These are phyloP conservation scores for Phytophthora syringae DNA, from an alignment of 352 stramenopile species.

Conservation along the genomic window DNA sequence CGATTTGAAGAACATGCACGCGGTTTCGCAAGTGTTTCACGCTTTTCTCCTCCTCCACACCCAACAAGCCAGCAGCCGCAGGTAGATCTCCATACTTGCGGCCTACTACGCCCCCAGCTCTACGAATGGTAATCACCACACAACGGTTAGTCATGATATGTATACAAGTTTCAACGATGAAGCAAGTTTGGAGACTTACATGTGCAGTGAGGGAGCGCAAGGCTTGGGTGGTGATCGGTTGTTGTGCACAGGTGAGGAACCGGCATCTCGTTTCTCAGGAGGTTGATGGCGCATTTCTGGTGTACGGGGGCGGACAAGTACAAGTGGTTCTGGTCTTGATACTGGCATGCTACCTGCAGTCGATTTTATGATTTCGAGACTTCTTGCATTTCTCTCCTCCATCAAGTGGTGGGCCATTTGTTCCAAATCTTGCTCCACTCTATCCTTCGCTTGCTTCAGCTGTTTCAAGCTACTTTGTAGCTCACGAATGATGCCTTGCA, in stretches of 20 bases:
- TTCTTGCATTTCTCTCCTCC: slow-evolving; percentile 67
- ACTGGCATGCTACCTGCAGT: slow-evolving; percentile 12
- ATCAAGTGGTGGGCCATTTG: slow-evolving; percentile 68
- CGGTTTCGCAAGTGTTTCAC: slow-evolving; percentile 75
- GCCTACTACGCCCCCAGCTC: slow-evolving; percentile 35
- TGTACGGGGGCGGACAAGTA: slow-evolving; percentile 16
- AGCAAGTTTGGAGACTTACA: slow-evolving; percentile 20
- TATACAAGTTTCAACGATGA: neutral
- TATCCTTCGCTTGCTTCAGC: slow-evolving; percentile 79
- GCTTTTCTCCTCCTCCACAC: slow-evolving; percentile 33
- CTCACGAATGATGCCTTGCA: slow-evolving; percentile 81
- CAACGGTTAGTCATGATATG: slow-evolving; percentile 4
- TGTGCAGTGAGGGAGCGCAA: slow-evolving; percentile 5
- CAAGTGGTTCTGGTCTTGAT: slow-evolving; percentile 20
- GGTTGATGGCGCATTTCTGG: slow-evolving; percentile 10
- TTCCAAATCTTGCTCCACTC: slow-evolving; percentile 66
- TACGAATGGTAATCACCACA: slow-evolving; percentile 22
- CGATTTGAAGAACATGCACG: slow-evolving; percentile 90
- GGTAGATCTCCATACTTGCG: slow-evolving; percentile 44
- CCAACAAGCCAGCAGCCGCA: slow-evolving; percentile 18
- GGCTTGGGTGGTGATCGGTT: slow-evolving; percentile 7
- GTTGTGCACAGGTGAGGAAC: slow-evolving; percentile 64
- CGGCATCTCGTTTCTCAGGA: slow-evolving; percentile 63
- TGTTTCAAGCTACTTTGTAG: slow-evolving; percentile 87
- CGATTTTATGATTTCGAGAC: slow-evolving; percentile 36